Conservation (phyloP, 139 green algal species). For the Edaphochlamys debaryana region DNA sequence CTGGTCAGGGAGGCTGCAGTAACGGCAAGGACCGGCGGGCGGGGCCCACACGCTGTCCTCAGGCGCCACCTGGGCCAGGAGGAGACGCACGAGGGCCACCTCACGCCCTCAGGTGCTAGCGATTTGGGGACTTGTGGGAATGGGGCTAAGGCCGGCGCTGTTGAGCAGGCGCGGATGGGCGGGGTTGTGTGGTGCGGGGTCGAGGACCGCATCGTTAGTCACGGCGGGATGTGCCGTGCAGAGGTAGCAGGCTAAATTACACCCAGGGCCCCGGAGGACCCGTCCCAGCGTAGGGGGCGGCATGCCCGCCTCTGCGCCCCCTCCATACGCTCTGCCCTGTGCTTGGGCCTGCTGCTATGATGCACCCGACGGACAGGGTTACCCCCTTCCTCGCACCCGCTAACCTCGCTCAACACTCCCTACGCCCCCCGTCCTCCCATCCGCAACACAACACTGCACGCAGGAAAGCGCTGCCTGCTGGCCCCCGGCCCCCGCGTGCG, state of each 20-base stretch:
- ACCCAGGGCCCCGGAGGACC: no score
- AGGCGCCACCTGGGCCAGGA: background rate
- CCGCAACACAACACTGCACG: no score
- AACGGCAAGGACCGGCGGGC: background rate
- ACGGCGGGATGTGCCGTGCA: background rate
- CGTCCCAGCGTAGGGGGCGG: no score
- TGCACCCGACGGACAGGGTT: no score
- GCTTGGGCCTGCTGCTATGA: no score
- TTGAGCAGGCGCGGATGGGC: background rate
- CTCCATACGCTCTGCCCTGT: no score
- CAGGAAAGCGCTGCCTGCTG: conserved; percentile 13
- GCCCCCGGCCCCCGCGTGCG: background rate
- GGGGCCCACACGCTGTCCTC: background rate
- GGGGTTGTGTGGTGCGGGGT: no score
- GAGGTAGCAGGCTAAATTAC: background rate
- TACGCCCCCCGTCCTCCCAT: no score
- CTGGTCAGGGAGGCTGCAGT: background rate
- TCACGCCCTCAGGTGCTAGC: background rate
- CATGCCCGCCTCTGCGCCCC: no score
- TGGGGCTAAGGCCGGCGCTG: background rate
- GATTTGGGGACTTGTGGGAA: background rate
- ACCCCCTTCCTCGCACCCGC: no score
- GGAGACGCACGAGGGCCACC: background rate
- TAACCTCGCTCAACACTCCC: no score
- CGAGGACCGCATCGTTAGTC: background rate